Evolutionary conservation across 805 yeast genomes (phyloP).

Genomic region (Saccharomycopsis fodiens): DNA sequence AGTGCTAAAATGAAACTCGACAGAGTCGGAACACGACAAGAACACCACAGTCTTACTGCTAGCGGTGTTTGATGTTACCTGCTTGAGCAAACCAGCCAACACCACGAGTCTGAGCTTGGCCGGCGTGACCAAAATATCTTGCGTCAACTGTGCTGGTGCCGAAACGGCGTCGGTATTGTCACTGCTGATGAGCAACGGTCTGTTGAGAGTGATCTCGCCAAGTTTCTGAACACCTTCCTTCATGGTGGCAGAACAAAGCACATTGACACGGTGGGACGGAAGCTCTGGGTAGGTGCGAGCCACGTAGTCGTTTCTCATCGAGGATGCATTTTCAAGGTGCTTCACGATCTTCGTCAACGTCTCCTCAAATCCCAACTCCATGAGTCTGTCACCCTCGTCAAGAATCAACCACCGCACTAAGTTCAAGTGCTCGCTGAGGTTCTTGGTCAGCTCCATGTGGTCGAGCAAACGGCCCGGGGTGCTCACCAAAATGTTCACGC

Average conservation of each 20-base stretch:
- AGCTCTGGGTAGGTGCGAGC: conserved; percentile 41
- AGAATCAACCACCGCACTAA: conserved; percentile 80
- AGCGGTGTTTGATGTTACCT: conserved; percentile 30
- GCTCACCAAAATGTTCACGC: conserved; percentile 91
- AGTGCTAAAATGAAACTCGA: conserved; percentile 79
- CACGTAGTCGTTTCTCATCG: conserved; percentile 28
- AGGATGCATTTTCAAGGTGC: conserved; percentile 23
- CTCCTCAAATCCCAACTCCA: conserved; percentile 96
- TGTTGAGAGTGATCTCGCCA: conserved; percentile 66
- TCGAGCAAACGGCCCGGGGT: conserved; percentile 96
- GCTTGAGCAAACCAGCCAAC: conserved; percentile 56
- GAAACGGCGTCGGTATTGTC: conserved; percentile 27
- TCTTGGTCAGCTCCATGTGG: conserved; percentile 83
- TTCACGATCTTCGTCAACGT: conserved; percentile 38
- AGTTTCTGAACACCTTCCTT: conserved; percentile 71
- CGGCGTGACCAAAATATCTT: conserved; percentile 78
- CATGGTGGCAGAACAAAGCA: conserved; percentile 92
- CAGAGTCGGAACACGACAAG: conserved; percentile 93
- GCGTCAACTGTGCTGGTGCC: conserved; percentile 89
- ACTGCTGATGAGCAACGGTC: conserved; percentile 61
- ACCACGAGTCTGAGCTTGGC: conserved; percentile 87
- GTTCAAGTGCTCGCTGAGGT: conserved; percentile 52
- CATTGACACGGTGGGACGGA: conserved; percentile 65
- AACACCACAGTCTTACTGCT: conserved; percentile 61
- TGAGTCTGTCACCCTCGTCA: conserved; percentile 95